phyloP scores from a whole-genome alignment of 2,329 filamentous ascomycete genomes.

The Diplodia intermedia region DNA sequence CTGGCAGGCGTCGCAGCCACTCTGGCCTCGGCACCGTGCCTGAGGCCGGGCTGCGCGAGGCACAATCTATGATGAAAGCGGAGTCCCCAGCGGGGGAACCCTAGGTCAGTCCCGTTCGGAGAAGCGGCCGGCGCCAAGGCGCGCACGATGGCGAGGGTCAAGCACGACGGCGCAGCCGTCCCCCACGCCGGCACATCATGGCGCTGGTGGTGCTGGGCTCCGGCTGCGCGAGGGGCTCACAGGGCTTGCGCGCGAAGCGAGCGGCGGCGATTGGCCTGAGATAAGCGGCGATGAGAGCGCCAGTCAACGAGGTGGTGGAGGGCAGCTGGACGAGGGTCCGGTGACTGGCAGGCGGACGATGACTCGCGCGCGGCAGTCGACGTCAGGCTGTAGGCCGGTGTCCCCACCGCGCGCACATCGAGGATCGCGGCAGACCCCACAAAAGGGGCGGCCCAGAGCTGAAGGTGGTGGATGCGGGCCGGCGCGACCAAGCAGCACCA shows the following conservation, averaged over 20 bases:
- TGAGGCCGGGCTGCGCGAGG: neutral
- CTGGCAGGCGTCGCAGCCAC: conserved; percentile 23
- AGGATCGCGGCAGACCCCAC: conserved; percentile 20
- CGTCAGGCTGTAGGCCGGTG: conserved; percentile 8
- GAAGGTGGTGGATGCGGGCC: conserved; percentile 23
- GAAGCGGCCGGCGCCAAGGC: conserved; percentile 15
- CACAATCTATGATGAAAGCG: conserved; percentile 12
- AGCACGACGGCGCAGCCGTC: conserved; percentile 1
- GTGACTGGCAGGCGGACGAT: neutral
- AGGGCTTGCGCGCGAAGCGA: conserved; percentile 20
- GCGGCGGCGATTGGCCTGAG: conserved; percentile 18
- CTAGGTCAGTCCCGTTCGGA: conserved; percentile 9
- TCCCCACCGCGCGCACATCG: conserved; percentile 20
- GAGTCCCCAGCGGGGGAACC: conserved; percentile 23
- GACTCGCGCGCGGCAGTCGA: conserved; percentile 10
- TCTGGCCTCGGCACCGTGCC: conserved; percentile 15
- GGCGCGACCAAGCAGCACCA: conserved; percentile 9
- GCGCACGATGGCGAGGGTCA: neutral
- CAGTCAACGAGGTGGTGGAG: neutral
- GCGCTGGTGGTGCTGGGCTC: conserved; percentile 3
- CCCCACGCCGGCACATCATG: conserved; percentile 16
- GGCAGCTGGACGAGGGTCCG: neutral
- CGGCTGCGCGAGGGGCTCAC: neutral
- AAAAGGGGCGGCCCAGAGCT: conserved; percentile 23
- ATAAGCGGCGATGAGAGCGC: neutral